Percentiles rank a stretch among this genome's conserved stretches.
These are phyloP conservation scores for Avena eriantha DNA, from an alignment of 176 grass and related monocot genomes.

Conservation along the genomic window DNA sequence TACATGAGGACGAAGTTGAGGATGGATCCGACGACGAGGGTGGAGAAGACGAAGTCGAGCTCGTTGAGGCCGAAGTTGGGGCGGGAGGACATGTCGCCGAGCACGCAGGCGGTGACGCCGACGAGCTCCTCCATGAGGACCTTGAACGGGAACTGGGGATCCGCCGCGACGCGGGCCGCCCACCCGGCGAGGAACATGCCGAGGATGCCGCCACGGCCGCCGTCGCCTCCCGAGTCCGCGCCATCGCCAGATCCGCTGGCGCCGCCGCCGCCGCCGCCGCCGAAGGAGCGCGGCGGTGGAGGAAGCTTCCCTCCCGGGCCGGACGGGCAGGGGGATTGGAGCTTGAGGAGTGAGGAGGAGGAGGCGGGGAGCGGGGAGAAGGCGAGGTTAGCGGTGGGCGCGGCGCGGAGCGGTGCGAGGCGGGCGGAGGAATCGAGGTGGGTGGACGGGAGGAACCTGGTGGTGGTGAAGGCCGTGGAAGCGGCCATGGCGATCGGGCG, in stretches of 20 bases:
- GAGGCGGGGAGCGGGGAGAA: slow-evolving; percentile 47
- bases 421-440: slow-evolving; percentile 51
- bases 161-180: slow-evolving; percentile 77
- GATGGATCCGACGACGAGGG: slow-evolving; percentile 91
- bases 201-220: slow-evolving; percentile 50
- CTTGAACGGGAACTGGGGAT: slow-evolving; percentile 89
- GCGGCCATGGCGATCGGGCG: slow-evolving; percentile 63
- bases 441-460: slow-evolving; percentile 36
- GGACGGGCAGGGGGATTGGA: slow-evolving; percentile 46
- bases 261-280: slow-evolving; percentile 50
- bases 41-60: slow-evolving; percentile 93
- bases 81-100: slow-evolving; percentile 86
- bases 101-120: slow-evolving; percentile 73
- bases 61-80: slow-evolving; percentile 93
- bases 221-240: slow-evolving; percentile 34
- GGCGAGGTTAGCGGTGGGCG: slow-evolving; percentile 46
- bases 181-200: slow-evolving; percentile 74
- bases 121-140: slow-evolving; percentile 94
- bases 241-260: slow-evolving; percentile 59
- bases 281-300: slow-evolving; percentile 55
- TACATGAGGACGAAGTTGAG: slow-evolving; percentile 96
- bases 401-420: slow-evolving; percentile 34
- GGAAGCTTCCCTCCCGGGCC: slow-evolving; percentile 58
- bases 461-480: slow-evolving; percentile 54
- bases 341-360: slow-evolving; percentile 35